Evolutionary conservation across 768 basidiomycete genomes (phyloP).

Genomic region (Stropharia rugosoannulata): DNA sequence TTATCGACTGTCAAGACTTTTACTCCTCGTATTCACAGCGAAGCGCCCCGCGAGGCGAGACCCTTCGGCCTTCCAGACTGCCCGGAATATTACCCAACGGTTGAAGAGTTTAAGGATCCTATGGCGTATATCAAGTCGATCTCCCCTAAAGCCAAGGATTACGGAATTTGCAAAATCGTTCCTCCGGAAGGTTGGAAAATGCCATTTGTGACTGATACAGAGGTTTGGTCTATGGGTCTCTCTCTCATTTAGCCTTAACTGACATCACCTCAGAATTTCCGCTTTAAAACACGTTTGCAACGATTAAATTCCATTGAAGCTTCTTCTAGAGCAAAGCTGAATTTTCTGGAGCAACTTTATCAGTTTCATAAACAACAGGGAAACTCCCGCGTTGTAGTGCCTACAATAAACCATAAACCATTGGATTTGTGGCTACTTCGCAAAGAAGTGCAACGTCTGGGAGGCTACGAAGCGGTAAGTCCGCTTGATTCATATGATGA

Average conservation of each 20-base stretch:
- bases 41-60: conserved; percentile 46
- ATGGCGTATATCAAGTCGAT: conserved; percentile 90
- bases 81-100: conserved; percentile 83
- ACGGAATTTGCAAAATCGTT: conserved; percentile 94
- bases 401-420: conserved; percentile 89
- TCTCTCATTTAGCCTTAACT: conserved; percentile 34
- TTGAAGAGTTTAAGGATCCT: conserved; percentile 93
- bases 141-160: conserved; percentile 64
- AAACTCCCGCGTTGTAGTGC: conserved; percentile 86
- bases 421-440: conserved; percentile 92
- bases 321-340: conserved; percentile 92
- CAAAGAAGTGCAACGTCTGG: conserved; percentile 87
- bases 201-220: conserved; percentile 93
- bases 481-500: conserved; percentile 7
- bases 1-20: conserved; percentile 70
- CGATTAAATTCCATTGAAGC: conserved; percentile 97
- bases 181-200: conserved; percentile 94
- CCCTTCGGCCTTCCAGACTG: conserved; percentile 89
- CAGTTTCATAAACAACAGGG: conserved; percentile 97
- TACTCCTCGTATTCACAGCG: conserved; percentile 42
- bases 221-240: conserved; percentile 50
- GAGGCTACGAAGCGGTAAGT: conserved; percentile 84
- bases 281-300: conserved; percentile 94
- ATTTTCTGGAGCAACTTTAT: conserved; percentile 96
- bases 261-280: conserved; percentile 62